Conservation (phyloP, 768 basidiomycete genomes). For the Auriculariales sp. region DNA sequence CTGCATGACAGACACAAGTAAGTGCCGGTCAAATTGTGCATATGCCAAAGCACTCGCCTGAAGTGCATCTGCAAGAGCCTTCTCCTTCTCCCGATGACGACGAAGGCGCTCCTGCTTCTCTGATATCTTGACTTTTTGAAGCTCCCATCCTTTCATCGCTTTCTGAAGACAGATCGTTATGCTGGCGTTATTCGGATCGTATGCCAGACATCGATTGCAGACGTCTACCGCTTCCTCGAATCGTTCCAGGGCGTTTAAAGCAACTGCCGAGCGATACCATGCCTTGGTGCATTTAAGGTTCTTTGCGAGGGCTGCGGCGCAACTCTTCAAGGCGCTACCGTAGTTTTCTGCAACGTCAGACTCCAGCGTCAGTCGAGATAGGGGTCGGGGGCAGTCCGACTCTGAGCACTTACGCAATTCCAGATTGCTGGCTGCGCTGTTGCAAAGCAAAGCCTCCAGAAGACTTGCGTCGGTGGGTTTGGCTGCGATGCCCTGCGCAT, state of each 20-base stretch:
- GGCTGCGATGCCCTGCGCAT: slow-evolving; percentile 79
- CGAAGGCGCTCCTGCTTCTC: slow-evolving; percentile 34
- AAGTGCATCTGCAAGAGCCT: slow-evolving; percentile 42
- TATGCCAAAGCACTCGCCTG: slow-evolving; percentile 34
- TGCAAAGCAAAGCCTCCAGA: slow-evolving; percentile 60
- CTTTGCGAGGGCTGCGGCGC: slow-evolving; percentile 51
- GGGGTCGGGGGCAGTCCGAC: not conserved
- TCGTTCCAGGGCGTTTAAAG: slow-evolving; percentile 58
- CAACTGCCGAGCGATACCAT: slow-evolving; percentile 70
- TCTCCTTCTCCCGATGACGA: slow-evolving; percentile 37
- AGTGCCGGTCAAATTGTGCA: too few relatives aligned
- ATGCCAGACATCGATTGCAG: slow-evolving; percentile 49
- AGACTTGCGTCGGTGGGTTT: slow-evolving; percentile 50
- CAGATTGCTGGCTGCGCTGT: slow-evolving; percentile 88
- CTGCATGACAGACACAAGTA: too few relatives aligned
- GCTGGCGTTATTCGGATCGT: slow-evolving; percentile 42
- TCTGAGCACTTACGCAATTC: slow-evolving; percentile 62
- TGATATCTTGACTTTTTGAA: slow-evolving; percentile 34
- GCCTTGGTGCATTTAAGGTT: slow-evolving; percentile 66
- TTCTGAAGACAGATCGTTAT: slow-evolving; percentile 30
- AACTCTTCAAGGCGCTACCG: slow-evolving; percentile 74
- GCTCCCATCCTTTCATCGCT: slow-evolving; percentile 16
- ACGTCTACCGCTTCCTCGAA: slow-evolving; percentile 75
- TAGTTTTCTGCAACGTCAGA: slow-evolving; percentile 52
- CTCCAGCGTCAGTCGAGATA: not conserved